Evolutionary conservation across 108 stramenopile species (phyloP).

Genomic region (Aurantiochytrium sp.): DNA sequence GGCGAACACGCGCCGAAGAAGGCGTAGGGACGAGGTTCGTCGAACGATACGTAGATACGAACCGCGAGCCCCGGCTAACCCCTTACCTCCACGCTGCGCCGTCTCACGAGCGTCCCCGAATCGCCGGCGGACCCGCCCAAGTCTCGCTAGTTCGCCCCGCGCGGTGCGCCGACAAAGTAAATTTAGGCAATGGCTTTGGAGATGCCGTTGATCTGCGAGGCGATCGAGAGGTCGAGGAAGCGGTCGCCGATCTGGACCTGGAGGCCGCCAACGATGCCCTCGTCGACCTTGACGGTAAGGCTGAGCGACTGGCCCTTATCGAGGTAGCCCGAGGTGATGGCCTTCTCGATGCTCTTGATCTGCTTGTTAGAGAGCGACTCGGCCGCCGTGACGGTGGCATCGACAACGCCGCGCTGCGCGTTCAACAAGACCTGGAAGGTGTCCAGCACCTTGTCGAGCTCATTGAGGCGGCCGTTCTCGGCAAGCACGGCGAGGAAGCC

Average conservation of each 20-base stretch:
- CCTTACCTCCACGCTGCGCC: too few species aligned
- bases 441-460: conserved; percentile 68
- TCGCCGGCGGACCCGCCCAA: too few species aligned
- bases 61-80: too few species aligned
- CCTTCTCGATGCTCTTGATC: conserved; percentile 67
- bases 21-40: too few species aligned
- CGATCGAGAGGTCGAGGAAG: conserved; percentile 89
- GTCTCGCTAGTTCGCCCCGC: too few species aligned
- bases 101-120: too few species aligned
- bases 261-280: conserved; percentile 82
- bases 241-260: conserved; percentile 94
- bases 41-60: too few species aligned
- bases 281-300: conserved; percentile 74
- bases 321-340: conserved; percentile 70
- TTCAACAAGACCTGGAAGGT: conserved; percentile 77
- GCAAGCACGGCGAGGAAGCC: conserved; percentile 78
- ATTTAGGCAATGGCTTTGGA: not conserved
- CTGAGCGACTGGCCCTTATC: conserved; percentile 70
- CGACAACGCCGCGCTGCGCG: conserved; percentile 88
- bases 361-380: conserved; percentile 65
- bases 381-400: conserved; percentile 83
- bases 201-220: conserved; percentile 75
- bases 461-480: conserved; percentile 79
- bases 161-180: too few species aligned
- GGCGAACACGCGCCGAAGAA: too few species aligned